A percentile compares a stretch with the other conserved stretches of the same genome.
These are phyloP conservation scores for Sclerotinia borealis DNA, from an alignment of 2,329 filamentous ascomycete genomes.

Conservation along the genomic window DNA sequence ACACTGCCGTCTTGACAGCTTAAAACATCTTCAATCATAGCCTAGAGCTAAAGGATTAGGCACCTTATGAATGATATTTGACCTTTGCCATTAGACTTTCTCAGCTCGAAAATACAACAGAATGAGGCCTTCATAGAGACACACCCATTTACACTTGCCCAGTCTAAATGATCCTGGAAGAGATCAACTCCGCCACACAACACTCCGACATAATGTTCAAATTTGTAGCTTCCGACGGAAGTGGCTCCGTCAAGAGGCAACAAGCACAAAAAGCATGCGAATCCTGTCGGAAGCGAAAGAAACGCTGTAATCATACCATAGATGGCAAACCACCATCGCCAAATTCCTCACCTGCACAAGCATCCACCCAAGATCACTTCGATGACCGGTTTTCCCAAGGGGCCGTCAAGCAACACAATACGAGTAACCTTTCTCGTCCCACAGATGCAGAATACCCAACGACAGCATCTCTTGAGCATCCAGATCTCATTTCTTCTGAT, in stretches of 20 bases:
- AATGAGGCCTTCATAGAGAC: neutral
- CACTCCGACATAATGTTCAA: slow-evolving; percentile 39
- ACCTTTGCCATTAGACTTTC: neutral
- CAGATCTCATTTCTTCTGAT: neutral
- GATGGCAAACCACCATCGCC: neutral
- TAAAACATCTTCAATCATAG: neutral
- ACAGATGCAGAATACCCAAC: neutral
- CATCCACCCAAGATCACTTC: neutral
- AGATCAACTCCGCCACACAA: neutral
- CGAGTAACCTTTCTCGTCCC: neutral
- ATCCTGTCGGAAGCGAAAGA: slow-evolving; percentile 40
- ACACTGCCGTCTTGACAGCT: neutral
- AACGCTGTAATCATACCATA: slow-evolving; percentile 38
- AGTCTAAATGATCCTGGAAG: neutral
- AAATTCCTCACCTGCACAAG: neutral
- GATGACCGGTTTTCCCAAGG: neutral
- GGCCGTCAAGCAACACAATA: neutral
- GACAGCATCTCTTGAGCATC: neutral
- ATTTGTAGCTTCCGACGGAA: slow-evolving; percentile 51
- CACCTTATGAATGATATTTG: neutral
- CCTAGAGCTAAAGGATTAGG: neutral
- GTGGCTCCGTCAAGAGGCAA: slow-evolving; percentile 46
- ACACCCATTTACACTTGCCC: neutral
- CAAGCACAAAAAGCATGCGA: slow-evolving; percentile 54
- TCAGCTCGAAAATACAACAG: neutral